Base-by-base conservation (phyloP, 1,284 basidiomycete genomes). In the Earliella scabrosa region DNA sequence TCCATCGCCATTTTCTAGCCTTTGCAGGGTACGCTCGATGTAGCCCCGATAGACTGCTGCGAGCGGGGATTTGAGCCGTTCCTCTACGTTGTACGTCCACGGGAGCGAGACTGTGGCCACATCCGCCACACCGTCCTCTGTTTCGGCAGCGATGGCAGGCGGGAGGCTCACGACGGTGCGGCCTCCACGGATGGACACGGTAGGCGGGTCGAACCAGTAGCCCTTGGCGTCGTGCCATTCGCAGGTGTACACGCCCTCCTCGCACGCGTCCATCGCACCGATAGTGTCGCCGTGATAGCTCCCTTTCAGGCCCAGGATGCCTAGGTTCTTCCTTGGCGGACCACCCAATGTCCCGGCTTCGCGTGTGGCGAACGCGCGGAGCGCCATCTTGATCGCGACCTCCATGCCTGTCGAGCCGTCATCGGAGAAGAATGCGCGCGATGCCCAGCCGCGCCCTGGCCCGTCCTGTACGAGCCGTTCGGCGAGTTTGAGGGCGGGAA, bases 261-360 rank as follows among this genome's bases (percentile, higher is more conserved):
- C 87, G 64, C 89, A 92, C 3, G 97, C 97, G 64, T 98, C 94
- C 97, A 99, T 98, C 0, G 90, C 90, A 1, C 97, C 97, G 64
- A 98, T 97, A 18, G 97, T 98, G 72, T 99, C 97, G 6, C 97
- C 97, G 67, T 99, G 97, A 74, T 99, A 99, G 67, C 94, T 95
- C 2, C 97, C 97, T 62, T 88, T 90, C 39, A 98, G 69, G 0
- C 97, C 97, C 2, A 99, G 72, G 0, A 99, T 83, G 16, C 93
- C 92, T 14, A 97, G 77, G 32, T 84, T 76, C 59, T 83, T 85
- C 61, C 77, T 77, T n/a, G 78, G 76, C 13, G 52, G 36, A 24
- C 47, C 63, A 20, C 67, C 65, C 9, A 81, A 61, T 0, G 66
- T 61, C 14, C 68, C 64, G 29, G 73, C 66, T 26, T 84, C 74